phyloP scores from a whole-genome alignment of 805 yeast genomes.

The Starmerella cellae region DNA sequence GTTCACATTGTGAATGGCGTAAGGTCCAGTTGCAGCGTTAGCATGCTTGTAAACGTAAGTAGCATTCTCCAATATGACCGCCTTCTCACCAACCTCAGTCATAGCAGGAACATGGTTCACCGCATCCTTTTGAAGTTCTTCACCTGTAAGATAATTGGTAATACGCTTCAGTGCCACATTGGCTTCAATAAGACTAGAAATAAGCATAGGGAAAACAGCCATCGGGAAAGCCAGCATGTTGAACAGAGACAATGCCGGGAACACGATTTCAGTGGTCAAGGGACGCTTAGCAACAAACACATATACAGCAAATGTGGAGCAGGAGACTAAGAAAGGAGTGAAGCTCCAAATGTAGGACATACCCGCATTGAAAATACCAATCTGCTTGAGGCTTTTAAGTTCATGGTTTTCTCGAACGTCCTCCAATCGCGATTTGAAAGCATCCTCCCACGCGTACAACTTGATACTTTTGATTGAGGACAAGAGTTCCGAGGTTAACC shows the following conservation, averaged over 20 bases:
- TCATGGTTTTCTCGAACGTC: constrained; percentile 82
- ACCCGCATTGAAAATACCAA: constrained; percentile 68
- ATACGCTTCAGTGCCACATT: constrained; percentile 48
- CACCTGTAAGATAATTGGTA: constrained; percentile 51
- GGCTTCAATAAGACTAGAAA: constrained; percentile 76
- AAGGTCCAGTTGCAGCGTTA: constrained; percentile 31
- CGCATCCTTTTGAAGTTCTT: constrained; percentile 72
- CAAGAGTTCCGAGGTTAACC: constrained; percentile 72
- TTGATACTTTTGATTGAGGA: constrained; percentile 83
- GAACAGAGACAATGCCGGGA: constrained; percentile 45
- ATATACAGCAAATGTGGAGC: constrained; percentile 77
- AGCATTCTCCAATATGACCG: constrained; percentile 28
- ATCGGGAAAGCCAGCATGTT: constrained; percentile 83
- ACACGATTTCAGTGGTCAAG: constrained; percentile 76
- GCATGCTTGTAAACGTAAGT: constrained; percentile 48
- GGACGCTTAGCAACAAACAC: constrained; percentile 49
- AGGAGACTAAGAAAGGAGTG: constrained; percentile 81
- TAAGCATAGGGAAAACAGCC: constrained; percentile 81
- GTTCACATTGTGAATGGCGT: constrained; percentile 56
- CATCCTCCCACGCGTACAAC: constrained; percentile 89
- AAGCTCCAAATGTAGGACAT: constrained; percentile 75
- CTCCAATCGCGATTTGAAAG: constrained; percentile 60
- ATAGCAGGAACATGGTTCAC: constrained; percentile 50
- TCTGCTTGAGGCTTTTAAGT: constrained; percentile 60
- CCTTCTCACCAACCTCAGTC: constrained; percentile 50